These are phyloP conservation scores for Albugo candida DNA, from an alignment of 352 stramenopile genomes.

Conservation along the genomic window DNA sequence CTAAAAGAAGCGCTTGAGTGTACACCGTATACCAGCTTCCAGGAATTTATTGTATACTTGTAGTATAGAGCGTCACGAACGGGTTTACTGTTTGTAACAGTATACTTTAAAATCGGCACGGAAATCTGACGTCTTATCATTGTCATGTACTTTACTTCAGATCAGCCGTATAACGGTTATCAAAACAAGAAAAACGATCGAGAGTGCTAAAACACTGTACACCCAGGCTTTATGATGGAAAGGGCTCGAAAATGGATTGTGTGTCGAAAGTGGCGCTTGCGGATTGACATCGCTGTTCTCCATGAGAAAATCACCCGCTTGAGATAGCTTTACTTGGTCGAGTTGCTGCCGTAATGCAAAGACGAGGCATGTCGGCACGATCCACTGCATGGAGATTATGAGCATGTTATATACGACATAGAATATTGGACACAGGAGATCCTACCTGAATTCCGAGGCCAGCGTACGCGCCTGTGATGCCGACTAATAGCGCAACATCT, in stretches of 20 bases:
- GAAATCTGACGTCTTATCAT: too few species aligned
- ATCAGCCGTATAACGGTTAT: conserved; percentile 34
- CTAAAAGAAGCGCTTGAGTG: too few species aligned
- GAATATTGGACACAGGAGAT: too few species aligned
- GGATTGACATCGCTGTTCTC: too few species aligned
- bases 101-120: too few species aligned
- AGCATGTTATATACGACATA: too few species aligned
- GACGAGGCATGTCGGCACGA: conserved; percentile 63
- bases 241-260: conserved; percentile 59
- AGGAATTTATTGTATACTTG: too few species aligned
- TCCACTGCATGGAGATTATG: conserved; percentile 26
- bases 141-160: too few species aligned
- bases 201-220: conserved; percentile 42
- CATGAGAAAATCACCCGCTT: background rate
- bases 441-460: conserved; percentile 68
- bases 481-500: conserved; percentile 76
- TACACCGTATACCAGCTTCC: too few species aligned
- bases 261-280: conserved; percentile 2
- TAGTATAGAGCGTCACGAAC: too few species aligned
- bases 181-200: conserved; percentile 30
- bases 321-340: conserved; percentile 7
- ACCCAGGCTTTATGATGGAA: conserved; percentile 47
- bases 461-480: conserved; percentile 70
- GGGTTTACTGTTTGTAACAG: too few species aligned
- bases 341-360: conserved; percentile 45